Base-by-base conservation (phyloP, 495 filamentous ascomycete genomes). In the Friedmanniomyces simplex region DNA sequence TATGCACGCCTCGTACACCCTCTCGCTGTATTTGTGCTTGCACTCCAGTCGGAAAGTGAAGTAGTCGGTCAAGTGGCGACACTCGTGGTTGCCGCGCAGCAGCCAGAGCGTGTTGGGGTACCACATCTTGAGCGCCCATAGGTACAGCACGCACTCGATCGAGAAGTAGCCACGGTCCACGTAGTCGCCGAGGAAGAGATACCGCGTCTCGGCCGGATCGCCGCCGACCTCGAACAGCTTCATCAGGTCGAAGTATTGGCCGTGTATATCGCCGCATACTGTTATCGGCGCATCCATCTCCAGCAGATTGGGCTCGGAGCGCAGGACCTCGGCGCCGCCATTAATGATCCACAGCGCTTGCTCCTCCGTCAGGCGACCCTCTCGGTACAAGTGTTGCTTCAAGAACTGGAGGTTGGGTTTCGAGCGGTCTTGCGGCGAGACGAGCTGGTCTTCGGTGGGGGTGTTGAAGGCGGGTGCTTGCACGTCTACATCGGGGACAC, bases 221-320 rank as follows among this genome's bases (percentile, higher is more conserved):
- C 93, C 93, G 61, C 93, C 93, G 50, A 98, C 93, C 71, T 98
- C 93, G 71, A 98, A 98, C 22, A 98, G 79, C 77, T 98, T 98
- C 93, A 98, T 98, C 70, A 98, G 72, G 73, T 98, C 93, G 67
- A 95, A 97, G 72, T 96, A 98, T 74, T 98, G 93, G 55, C 93
- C 93, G 72, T 98, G 93, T 52, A 98, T 90, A 68, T 98, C 93
- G 66, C 93, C 93, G 68, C 93, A 98, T 36, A 98, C 93, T n/a
- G 93, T 98, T 69, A 98, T 98, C 26, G 93, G 93, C 30, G 93
- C 93, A 74, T 98, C 93, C 93, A 98, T 97, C 76, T 98, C 93
- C 58, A 98, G 80, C 49, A 98, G 76, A 71, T 96, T 98, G 34
- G 93, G 93, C 73, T 98, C 93, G 41, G 81, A 75, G 60, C 82